phyloP scores from a whole-genome alignment of 768 basidiomycete genomes.

The Russula virescens region DNA sequence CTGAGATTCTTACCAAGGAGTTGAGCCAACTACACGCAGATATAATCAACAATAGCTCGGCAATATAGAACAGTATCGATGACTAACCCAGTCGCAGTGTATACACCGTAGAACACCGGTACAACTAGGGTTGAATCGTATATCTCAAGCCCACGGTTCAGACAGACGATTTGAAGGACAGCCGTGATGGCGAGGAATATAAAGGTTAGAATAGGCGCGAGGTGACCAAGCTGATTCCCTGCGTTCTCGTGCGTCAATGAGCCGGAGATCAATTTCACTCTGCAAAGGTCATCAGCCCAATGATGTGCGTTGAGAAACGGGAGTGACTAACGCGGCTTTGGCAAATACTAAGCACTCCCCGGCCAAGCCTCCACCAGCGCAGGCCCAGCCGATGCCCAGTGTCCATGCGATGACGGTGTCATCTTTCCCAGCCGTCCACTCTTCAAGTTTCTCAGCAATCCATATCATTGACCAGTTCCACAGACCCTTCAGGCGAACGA shows the following conservation, averaged over 20 bases:
- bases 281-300: conserved; percentile 29
- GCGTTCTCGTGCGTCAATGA: conserved; percentile 73
- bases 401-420: conserved; percentile 88
- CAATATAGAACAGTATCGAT: not conserved
- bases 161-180: conserved; percentile 83
- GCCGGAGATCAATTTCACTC: conserved; percentile 76
- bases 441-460: conserved; percentile 59
- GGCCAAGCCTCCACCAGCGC: conserved; percentile 84
- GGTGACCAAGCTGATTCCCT: conserved; percentile 83
- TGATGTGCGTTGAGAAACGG: not conserved
- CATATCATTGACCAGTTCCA: conserved; percentile 48
- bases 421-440: conserved; percentile 70
- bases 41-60: not conserved
- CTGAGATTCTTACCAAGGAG: conserved; percentile 37
- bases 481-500: conserved; percentile 33
- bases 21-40: conserved; percentile 47
- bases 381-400: conserved; percentile 91
- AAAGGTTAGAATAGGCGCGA: conserved; percentile 70
- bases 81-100: conserved; percentile 72
- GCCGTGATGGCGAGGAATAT: conserved; percentile 58
- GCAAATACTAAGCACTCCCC: conserved; percentile 88
- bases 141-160: conserved; percentile 84
- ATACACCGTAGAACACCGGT: conserved; percentile 91
- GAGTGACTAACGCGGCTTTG: conserved; percentile 52
- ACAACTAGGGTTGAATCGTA: conserved; percentile 91